These are phyloP conservation scores for Phyllosticta paracitricarpa DNA, from an alignment of 2,329 filamentous ascomycete species.

Conservation along the genomic window DNA sequence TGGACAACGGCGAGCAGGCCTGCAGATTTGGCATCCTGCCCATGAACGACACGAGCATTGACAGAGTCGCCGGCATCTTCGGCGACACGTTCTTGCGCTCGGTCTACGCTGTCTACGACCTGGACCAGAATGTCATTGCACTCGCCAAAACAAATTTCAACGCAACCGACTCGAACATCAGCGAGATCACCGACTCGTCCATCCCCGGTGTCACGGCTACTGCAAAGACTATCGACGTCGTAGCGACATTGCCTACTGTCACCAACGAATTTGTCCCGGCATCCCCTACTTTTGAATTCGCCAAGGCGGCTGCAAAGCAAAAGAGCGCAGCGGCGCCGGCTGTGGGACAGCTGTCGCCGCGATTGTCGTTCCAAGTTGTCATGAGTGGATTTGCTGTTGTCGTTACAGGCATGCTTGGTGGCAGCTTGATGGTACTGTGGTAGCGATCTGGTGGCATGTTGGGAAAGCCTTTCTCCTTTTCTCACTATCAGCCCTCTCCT, in stretches of 20 bases:
- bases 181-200: conserved; percentile 22
- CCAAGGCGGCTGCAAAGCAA: background rate
- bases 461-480: background rate
- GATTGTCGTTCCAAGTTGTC: background rate
- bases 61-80: conserved; percentile 22
- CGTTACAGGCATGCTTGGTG: conserved; percentile 1
- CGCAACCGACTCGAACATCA: conserved; percentile 55
- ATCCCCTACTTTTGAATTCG: conserved; percentile 2
- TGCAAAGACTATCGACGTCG: conserved; percentile 1
- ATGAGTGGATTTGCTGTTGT: conserved; percentile 1
- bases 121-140: conserved; percentile 8
- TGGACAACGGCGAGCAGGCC: background rate
- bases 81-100: conserved; percentile 68
- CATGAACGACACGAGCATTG: background rate
- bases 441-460: background rate
- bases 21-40: conserved; percentile 8
- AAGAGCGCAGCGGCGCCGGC: background rate
- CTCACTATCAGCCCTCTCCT: conserved; percentile 1
- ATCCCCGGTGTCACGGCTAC: conserved; percentile 2
- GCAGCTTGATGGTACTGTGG: conserved; percentile 4
- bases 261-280: background rate
- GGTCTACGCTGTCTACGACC: conserved; percentile 61
- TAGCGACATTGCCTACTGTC: background rate
- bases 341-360: background rate
- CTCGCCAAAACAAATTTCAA: conserved; percentile 7